Percentiles rank a stretch among this genome's conserved stretches.
phyloP scores from a whole-genome alignment of 441 rosid genomes.

The Macaranga tanarius region DNA sequence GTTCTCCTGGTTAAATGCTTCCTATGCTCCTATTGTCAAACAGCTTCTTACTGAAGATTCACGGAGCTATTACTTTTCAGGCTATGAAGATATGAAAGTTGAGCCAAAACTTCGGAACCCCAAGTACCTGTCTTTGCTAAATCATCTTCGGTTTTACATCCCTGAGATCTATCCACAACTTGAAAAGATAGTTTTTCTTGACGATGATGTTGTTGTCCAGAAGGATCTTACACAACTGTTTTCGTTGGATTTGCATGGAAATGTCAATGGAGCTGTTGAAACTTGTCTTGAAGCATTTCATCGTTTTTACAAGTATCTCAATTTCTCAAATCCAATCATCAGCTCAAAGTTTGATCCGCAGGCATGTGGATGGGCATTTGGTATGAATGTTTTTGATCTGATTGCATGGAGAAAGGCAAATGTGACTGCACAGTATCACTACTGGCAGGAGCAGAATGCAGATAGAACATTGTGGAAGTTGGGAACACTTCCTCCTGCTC shows the following conservation, averaged over 20 bases:
- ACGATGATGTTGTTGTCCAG: conserved; percentile 92
- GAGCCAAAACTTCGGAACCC: conserved; percentile 67
- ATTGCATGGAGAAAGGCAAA: conserved; percentile 87
- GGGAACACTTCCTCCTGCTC: conserved; percentile 91
- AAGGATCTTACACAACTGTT: conserved; percentile 88
- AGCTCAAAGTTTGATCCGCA: conserved; percentile 94
- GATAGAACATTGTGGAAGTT: conserved; percentile 78
- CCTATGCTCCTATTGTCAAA: conserved; percentile 69
- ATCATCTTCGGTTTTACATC: conserved; percentile 91
- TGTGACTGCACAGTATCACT: conserved; percentile 71
- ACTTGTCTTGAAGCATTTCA: conserved; percentile 95
- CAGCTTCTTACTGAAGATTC: conserved; percentile 53
- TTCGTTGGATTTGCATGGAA: conserved; percentile 85
- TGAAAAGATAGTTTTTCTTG: conserved; percentile 88
- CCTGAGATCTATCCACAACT: conserved; percentile 87
- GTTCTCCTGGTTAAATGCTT: conserved; percentile 79
- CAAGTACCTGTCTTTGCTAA: conserved; percentile 64
- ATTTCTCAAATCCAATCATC: conserved; percentile 79
- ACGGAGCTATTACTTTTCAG: conserved; percentile 51
- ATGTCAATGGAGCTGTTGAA: conserved; percentile 97
- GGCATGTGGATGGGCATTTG: conserved; percentile 98
- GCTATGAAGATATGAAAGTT: conserved; percentile 44
- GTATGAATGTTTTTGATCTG: conserved; percentile 87
- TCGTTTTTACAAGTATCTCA: conserved; percentile 88
- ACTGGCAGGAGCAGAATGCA: conserved; percentile 77